phyloP scores from a whole-genome alignment of 495 filamentous ascomycete genomes.

The Neurospora terricola region DNA sequence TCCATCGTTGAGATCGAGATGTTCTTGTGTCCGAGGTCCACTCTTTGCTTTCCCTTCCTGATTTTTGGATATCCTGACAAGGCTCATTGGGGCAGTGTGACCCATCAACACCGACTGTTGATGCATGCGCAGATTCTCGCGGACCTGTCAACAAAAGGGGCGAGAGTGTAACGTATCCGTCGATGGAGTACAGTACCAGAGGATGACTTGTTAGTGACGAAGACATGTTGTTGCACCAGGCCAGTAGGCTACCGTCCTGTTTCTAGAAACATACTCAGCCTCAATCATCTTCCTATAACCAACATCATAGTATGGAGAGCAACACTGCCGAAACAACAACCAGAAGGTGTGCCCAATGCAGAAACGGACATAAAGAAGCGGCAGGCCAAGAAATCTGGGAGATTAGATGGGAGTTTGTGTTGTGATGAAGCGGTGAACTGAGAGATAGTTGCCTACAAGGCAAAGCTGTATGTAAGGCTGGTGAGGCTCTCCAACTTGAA shows the following conservation, averaged over 20 bases:
- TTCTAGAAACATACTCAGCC: neutral
- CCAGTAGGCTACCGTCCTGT: neutral
- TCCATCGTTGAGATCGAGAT: neutral
- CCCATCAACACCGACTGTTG: neutral
- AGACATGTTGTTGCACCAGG: neutral
- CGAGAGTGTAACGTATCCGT: neutral
- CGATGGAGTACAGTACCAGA: neutral
- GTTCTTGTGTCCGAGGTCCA: neutral
- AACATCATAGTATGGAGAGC: neutral
- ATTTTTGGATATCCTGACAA: neutral
- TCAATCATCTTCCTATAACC: neutral
- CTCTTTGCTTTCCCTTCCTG: neutral
- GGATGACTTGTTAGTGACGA: neutral
- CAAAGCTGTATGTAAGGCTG: neutral
- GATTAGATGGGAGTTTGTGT: neutral
- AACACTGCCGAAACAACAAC: neutral
- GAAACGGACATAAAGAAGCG: neutral
- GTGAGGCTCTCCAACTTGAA: neutral
- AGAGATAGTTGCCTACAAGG: neutral
- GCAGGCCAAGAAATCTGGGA: neutral
- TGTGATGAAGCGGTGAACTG: neutral
- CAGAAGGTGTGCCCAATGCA: neutral
- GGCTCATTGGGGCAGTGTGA: neutral
- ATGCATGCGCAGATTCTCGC: neutral
- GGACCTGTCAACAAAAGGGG: neutral